A percentile compares a stretch with the other conserved stretches of the same genome.
These are phyloP conservation scores for Arctium minus DNA, from an alignment of 129 eudicot genomes.

Conservation along the genomic window DNA sequence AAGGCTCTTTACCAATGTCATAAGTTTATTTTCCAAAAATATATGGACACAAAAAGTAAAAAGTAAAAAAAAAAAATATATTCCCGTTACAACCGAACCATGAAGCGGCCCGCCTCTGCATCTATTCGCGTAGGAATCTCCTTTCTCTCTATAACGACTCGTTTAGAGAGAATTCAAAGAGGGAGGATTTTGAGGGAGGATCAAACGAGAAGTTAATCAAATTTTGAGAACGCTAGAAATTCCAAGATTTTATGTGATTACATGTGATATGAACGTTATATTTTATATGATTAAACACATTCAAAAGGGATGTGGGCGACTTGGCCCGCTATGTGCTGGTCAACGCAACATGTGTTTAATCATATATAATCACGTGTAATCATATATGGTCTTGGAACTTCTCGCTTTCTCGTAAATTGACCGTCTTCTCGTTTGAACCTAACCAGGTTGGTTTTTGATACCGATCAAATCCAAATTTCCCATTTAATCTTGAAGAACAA, in stretches of 20 bases:
- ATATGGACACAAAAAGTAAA: background rate
- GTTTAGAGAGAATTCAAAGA: background rate
- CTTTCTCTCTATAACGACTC: background rate
- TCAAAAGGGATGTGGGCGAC: background rate
- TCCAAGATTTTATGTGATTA: background rate
- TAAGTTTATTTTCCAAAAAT: background rate
- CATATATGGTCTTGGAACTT: background rate
- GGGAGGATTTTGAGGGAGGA: background rate
- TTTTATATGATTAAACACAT: background rate
- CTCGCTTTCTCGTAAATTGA: background rate
- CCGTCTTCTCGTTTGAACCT: too few species aligned
- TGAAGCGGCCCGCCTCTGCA: background rate
- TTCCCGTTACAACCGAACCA: background rate
- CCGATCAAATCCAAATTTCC: background rate
- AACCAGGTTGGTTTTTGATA: background rate
- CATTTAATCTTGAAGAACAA: background rate
- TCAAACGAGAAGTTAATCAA: background rate
- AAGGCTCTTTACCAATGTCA: background rate
- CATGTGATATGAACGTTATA: background rate
- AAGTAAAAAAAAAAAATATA: too few species aligned
- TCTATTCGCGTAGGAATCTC: background rate
- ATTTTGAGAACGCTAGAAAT: background rate
- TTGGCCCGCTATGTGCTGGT: background rate
- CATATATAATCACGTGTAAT: background rate
- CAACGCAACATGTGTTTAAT: background rate